These are phyloP conservation scores for Vicia faba DNA, from an alignment of 306 rosid genomes.

Conservation along the genomic window DNA sequence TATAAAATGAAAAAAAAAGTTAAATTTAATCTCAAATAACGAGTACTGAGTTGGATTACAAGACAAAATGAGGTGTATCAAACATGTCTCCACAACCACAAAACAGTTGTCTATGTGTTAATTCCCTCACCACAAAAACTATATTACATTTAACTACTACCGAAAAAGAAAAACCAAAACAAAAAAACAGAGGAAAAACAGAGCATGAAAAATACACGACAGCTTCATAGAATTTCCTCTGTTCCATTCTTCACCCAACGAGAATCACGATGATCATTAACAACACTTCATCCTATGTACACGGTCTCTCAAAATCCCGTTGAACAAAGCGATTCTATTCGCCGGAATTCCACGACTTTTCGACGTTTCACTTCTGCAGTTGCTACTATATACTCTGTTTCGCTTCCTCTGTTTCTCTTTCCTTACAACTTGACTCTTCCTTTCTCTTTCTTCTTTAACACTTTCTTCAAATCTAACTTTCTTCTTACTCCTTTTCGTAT, in stretches of 20 bases:
- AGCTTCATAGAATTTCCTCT: neutral
- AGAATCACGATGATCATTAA: neutral
- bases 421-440: constrained; percentile 23
- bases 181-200: constrained; percentile 7
- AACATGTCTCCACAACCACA: constrained; percentile 35
- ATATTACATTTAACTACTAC: neutral
- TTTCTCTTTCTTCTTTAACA: constrained; percentile 56
- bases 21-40: neutral
- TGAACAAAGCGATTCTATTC: constrained; percentile 46
- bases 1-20: no score
- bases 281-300: constrained; percentile 23
- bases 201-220: neutral
- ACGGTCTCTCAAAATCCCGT: constrained; percentile 48
- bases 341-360: constrained; percentile 36
- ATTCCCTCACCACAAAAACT: constrained; percentile 36
- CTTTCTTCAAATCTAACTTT: constrained; percentile 70
- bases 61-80: neutral
- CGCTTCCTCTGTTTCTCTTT: constrained; percentile 38
- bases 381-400: constrained; percentile 36
- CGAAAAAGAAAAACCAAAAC: neutral
- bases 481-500: constrained; percentile 51
- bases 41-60: neutral
- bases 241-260: neutral
- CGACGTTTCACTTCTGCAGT: constrained; percentile 29
- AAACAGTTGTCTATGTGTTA: neutral